These are phyloP conservation scores for Candida succiphila DNA, from an alignment of 805 yeast species.

Conservation along the genomic window DNA sequence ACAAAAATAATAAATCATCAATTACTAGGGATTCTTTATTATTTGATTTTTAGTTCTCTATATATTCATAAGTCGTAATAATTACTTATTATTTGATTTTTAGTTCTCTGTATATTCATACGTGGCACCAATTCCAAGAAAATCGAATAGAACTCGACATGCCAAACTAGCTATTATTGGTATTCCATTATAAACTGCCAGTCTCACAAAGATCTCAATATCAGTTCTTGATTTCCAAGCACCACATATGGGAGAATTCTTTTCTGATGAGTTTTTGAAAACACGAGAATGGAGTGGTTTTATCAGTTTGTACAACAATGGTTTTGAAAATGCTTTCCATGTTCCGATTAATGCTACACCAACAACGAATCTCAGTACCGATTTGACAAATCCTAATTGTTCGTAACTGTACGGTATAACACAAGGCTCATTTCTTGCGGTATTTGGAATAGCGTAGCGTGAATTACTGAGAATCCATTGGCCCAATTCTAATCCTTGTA, in stretches of 20 bases:
- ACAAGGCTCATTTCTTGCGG: constrained; percentile 7
- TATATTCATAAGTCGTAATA: too few species aligned
- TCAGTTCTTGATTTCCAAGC: constrained; percentile 57
- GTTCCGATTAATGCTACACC: constrained; percentile 54
- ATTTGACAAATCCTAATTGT: constrained; percentile 31
- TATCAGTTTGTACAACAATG: constrained; percentile 44
- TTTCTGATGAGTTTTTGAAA: not conserved
- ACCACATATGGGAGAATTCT: constrained; percentile 20
- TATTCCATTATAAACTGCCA: constrained; percentile 77
- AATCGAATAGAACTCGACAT: constrained; percentile 5
- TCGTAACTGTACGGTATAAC: constrained; percentile 31
- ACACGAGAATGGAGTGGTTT: constrained; percentile 40
- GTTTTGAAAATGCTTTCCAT: constrained; percentile 74
- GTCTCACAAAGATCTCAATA: constrained; percentile 67
- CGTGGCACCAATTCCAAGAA: constrained; percentile 9
- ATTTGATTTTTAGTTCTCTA: too few species aligned
- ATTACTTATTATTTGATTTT: too few species aligned
- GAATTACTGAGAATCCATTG: constrained; percentile 35
- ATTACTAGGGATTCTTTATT: too few species aligned
- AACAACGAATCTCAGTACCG: constrained; percentile 38
- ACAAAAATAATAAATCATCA: not conserved
- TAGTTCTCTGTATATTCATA: too few species aligned
- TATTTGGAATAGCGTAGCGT: not conserved
- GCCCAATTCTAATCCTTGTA: constrained; percentile 64
- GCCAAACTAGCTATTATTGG: constrained; percentile 38